phyloP scores from a whole-genome alignment of 331 rosid species.

The Saraca asoca region DNA sequence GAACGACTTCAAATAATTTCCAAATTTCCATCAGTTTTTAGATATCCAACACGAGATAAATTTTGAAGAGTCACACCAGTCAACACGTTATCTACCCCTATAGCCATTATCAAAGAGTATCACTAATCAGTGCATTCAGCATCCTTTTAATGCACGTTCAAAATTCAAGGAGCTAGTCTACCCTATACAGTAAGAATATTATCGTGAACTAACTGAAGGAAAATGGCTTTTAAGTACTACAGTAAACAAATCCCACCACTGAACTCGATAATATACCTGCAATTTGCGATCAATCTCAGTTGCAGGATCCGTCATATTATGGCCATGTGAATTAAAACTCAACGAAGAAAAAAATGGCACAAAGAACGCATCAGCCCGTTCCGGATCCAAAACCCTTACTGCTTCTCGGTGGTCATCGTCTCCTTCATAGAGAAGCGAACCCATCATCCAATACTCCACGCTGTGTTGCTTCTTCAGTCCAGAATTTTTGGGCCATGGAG shows the following conservation, averaged over 20 bases:
- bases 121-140: background rate
- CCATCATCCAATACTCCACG: constrained; percentile 97
- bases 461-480: constrained; percentile 92
- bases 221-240: background rate
- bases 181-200: background rate
- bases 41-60: no score
- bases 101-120: no score
- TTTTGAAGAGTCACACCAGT: no score
- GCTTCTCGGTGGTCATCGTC: constrained; percentile 48
- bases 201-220: background rate
- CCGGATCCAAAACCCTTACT: constrained; percentile 85
- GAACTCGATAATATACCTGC: constrained; percentile 54
- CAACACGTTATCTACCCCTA: no score
- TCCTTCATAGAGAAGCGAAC: constrained; percentile 64
- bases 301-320: constrained; percentile 76
- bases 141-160: background rate
- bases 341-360: constrained; percentile 93
- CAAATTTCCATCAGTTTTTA: no score
- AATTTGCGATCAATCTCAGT: constrained; percentile 75
- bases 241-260: background rate
- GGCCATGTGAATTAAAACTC: constrained; percentile 88
- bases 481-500: constrained; percentile 73
- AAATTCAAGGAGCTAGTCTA: background rate
- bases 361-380: constrained; percentile 76
- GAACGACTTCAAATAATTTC: background rate